Conservation (phyloP, 352 stramenopile genomes). For the Globisporangium lucens region DNA sequence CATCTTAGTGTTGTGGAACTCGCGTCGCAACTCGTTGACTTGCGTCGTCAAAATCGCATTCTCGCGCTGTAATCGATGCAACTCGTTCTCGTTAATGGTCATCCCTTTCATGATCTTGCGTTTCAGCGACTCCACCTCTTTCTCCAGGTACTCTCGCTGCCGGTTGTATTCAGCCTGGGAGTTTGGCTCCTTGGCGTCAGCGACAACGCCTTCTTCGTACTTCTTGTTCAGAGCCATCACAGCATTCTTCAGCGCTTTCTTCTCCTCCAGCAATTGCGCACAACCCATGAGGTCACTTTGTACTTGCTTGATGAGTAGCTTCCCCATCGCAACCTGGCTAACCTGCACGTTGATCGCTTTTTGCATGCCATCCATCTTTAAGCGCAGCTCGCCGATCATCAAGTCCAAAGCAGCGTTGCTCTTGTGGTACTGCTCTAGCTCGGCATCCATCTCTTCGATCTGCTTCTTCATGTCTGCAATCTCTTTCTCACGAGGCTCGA, state of each 20-base stretch:
- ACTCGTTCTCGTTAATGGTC: slow-evolving; percentile 77
- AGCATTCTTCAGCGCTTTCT: slow-evolving; percentile 73
- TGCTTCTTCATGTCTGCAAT: slow-evolving; percentile 94
- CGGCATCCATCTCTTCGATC: slow-evolving; percentile 95
- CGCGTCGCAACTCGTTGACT: slow-evolving; percentile 78
- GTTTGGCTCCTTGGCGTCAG: slow-evolving; percentile 85
- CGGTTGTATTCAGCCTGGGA: slow-evolving; percentile 89
- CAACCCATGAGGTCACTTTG: slow-evolving; percentile 73
- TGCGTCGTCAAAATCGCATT: slow-evolving; percentile 79
- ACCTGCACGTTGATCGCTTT: slow-evolving; percentile 76
- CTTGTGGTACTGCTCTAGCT: slow-evolving; percentile 95
- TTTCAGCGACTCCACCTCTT: slow-evolving; percentile 89
- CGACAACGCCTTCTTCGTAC: slow-evolving; percentile 68
- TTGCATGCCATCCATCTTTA: slow-evolving; percentile 93
- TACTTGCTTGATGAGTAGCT: slow-evolving; percentile 71
- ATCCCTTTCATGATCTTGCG: slow-evolving; percentile 88
- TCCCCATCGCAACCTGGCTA: slow-evolving; percentile 56
- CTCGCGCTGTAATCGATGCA: slow-evolving; percentile 77
- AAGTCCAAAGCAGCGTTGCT: slow-evolving; percentile 92
- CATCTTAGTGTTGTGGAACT: slow-evolving; percentile 81
- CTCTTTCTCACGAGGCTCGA: slow-evolving; percentile 93
- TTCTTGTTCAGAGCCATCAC: slow-evolving; percentile 87
- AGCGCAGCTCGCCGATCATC: slow-evolving; percentile 92
- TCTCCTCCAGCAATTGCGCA: slow-evolving; percentile 69
- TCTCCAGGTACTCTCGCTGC: slow-evolving; percentile 91